A percentile compares a stretch with the other conserved stretches of the same genome.
Evolutionary conservation across 306 rosid species (phyloP).

Genomic region (Rubus parviflorus): DNA sequence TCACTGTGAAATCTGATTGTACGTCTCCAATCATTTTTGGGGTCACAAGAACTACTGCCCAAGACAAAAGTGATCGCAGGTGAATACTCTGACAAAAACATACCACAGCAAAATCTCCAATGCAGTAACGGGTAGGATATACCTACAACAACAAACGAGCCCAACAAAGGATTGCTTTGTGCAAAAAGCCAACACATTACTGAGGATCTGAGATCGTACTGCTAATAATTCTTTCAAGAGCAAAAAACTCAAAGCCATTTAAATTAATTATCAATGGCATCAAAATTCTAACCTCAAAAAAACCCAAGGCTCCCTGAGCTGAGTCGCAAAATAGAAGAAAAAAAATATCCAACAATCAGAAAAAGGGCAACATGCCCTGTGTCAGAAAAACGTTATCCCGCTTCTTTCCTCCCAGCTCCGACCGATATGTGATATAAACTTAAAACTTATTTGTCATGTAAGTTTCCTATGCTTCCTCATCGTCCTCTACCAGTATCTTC

Average conservation of each 20-base stretch:
- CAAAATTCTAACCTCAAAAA: slow-evolving; percentile 30
- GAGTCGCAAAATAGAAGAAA: slow-evolving; percentile 5
- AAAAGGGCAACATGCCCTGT: slow-evolving; percentile 6
- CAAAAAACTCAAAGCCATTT: neutral
- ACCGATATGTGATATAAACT: neutral
- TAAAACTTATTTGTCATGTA: neutral
- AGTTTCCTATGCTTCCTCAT: slow-evolving; percentile 48
- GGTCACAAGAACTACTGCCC: neutral
- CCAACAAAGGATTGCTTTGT: neutral
- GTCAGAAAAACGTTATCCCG: slow-evolving; percentile 12
- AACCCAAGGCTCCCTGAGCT: slow-evolving; percentile 33
- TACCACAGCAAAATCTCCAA: neutral
- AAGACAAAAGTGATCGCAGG: neutral
- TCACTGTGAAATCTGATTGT: neutral
- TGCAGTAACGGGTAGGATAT: neutral
- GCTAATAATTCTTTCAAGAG: neutral
- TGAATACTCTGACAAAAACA: neutral
- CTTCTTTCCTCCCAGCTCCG: slow-evolving; percentile 16
- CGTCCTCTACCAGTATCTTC: slow-evolving; percentile 64
- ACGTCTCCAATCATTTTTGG: too few relatives aligned
- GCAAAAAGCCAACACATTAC: slow-evolving; percentile 15
- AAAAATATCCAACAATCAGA: slow-evolving; percentile 25
- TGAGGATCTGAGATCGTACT: neutral
- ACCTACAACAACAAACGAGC: neutral
- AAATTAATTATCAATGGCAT: slow-evolving; percentile 12